phyloP scores from a whole-genome alignment of 1,284 basidiomycete species.

The Rhizoctonia solani region DNA sequence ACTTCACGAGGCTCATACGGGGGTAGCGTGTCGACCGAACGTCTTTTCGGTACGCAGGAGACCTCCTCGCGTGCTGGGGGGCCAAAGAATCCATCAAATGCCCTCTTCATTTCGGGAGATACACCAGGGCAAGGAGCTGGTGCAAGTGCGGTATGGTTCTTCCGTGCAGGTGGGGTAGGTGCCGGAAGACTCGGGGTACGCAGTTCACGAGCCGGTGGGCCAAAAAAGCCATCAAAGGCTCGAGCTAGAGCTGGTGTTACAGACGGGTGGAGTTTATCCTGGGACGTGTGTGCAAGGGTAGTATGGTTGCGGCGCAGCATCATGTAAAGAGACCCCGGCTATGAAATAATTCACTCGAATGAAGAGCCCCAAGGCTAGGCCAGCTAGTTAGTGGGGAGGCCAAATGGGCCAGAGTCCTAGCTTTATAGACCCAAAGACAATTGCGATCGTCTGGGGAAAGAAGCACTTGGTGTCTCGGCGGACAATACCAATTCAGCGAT shows the following conservation, averaged over 20 bases:
- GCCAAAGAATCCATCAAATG: constrained; percentile 34
- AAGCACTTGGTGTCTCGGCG: constrained; percentile 16
- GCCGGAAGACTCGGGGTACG: background rate
- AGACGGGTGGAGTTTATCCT: constrained; percentile 10
- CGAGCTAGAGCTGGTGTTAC: constrained; percentile 24
- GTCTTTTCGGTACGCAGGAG: background rate
- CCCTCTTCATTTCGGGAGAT: constrained; percentile 11
- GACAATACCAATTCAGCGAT: constrained; percentile 26
- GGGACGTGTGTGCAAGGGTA: constrained; percentile 19
- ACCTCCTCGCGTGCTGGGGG: constrained; percentile 25
- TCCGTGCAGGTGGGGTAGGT: background rate
- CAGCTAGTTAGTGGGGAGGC: background rate
- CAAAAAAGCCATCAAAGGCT: constrained; percentile 33
- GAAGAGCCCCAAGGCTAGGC: background rate
- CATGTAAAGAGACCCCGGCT: background rate
- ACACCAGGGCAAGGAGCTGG: constrained; percentile 8
- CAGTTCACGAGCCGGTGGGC: constrained; percentile 28
- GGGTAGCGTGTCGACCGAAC: constrained; percentile 19
- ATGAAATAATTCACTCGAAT: background rate
- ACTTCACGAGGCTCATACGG: constrained; percentile 1
- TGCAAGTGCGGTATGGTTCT: constrained; percentile 5
- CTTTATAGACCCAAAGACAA: constrained; percentile 30
- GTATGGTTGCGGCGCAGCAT: constrained; percentile 28
- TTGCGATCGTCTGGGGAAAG: constrained; percentile 23
- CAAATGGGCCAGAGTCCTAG: background rate